Base-by-base conservation (phyloP, 176 grass and related monocot species). In the Microstegium vimineum region DNA sequence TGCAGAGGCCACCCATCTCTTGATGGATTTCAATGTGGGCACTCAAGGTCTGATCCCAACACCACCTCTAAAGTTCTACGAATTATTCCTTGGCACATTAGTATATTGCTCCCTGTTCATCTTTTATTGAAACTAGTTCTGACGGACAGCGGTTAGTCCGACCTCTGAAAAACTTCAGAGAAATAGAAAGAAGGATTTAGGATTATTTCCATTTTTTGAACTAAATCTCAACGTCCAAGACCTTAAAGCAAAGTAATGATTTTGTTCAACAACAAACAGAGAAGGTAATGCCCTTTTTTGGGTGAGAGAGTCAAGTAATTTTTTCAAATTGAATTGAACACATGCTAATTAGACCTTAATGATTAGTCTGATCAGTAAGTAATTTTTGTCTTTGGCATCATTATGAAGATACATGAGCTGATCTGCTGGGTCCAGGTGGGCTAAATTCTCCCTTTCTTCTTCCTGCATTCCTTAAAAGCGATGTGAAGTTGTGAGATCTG, bases 11-110 rank as follows among this genome's bases (percentile, higher is more conserved):
- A 84, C 75, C 84, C 81, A 89, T 87, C 80, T 79, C 46, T 67
- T 77, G 62, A 22, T 83, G 80, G 80, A 84, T 81, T 76, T 27
- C 75, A 83, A 75, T 82, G 83, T 83, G 83, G 83, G 83, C 90
- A 92, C 90, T 92, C 87, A 89, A 92, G 84, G 87, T 89, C 81
- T 80, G 90, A 87, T 92, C 76, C 90, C 84, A 89, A 89, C 67
- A 81, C 87, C 90, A 86, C 76, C 76, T 83, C 62, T 71, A 81
- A 84, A 81, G 76, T 66, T 89, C 57, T 78, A 78, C 83, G 65
- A 73, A 85, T 82, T 85, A 81, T 91, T 88, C 85, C 78, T 79
- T 46, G 5, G 25, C 23, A 16, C 71, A 62, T 70, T 82, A 79
- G 42, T 87, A 49, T 87, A 90, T 79, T 82, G 28, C 31, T 23